Base-by-base conservation (phyloP, 345 rosid species). In the Eucalyptus marginata region DNA sequence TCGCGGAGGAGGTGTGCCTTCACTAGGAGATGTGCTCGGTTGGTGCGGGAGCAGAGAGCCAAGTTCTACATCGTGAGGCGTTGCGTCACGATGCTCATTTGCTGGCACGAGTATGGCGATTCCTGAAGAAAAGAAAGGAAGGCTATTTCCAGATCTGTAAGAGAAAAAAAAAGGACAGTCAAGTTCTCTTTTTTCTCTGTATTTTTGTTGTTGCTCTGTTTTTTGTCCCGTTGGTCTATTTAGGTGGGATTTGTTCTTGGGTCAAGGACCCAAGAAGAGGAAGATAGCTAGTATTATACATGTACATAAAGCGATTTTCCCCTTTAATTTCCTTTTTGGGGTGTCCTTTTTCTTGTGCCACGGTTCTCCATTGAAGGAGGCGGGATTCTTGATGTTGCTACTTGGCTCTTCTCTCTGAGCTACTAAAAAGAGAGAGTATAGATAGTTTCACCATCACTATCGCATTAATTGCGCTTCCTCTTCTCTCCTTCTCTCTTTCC, bases 61-160 rank as follows among this genome's bases (percentile, higher is more conserved):
- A 94, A 96, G 58, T 98, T 98, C 92, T 98, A 98, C 88, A 98
- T 98, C 94, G 91, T 97, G 95, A 90, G 99, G 90, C 95, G 98
- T 14, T 98, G 99, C 87, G 96, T 98, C 3, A 90, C 95, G 86
- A 97, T 98, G 98, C 98, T 98, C 87, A 93, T 98, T 51, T 98
- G 99, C 93, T 98, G 99, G 99, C 95, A 94, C 54, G 99, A 98
- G 49, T 96, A 94, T 87, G 91, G 94, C 8, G 98, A 98, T 90
- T 93, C 97, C 90, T 96, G 90, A 95, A 44, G 7, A 36, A 20
- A 40, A 36, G 44, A 36, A 40, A 6, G 47, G 43, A 11, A 40
- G 47, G 84, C 9, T 40, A 10, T 40, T 36, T 8, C 29, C 29
- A 40, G 84, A 40, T 76, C 84, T 40, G 84, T 13, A 40, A 20